phyloP scores from a whole-genome alignment of 2,329 filamentous ascomycete genomes.

The Calonectria pteridis region DNA sequence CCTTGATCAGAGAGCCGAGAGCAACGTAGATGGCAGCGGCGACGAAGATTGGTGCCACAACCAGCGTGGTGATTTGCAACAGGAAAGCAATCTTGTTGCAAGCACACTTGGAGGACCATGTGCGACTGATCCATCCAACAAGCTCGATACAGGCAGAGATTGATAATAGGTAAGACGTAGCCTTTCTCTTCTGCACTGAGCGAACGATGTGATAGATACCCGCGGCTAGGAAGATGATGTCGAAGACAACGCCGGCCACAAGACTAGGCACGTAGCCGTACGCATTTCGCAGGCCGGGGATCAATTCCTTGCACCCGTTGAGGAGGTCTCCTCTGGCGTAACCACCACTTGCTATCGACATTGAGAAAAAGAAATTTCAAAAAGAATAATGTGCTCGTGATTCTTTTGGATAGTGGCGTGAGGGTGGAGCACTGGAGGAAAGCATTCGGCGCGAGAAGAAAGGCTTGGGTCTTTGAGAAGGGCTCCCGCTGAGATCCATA shows the following conservation, averaged over 20 bases:
- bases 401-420: not conserved
- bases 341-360: constrained; percentile 30
- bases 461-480: not conserved
- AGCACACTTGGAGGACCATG: constrained; percentile 7
- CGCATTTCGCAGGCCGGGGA: constrained; percentile 34
- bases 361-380: not conserved
- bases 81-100: constrained; percentile 15
- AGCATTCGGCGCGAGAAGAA: not conserved
- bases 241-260: constrained; percentile 36
- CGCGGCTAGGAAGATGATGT: constrained; percentile 29
- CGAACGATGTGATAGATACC: constrained; percentile 35
- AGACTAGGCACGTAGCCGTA: constrained; percentile 39
- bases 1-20: constrained; percentile 1
- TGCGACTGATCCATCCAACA: constrained; percentile 7
- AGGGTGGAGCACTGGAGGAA: not conserved
- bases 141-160: constrained; percentile 31
- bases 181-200: constrained; percentile 36
- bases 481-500: not conserved
- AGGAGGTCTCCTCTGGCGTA: constrained; percentile 39
- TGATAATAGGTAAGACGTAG: constrained; percentile 33
- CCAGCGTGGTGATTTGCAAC: constrained; percentile 16
- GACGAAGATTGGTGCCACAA: constrained; percentile 14
- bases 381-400: not conserved
- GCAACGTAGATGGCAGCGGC: constrained; percentile 9
- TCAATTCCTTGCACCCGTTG: constrained; percentile 31